Base-by-base conservation (phyloP, 2,329 filamentous ascomycete genomes). In the Fusarium neocosmosporiellum region DNA sequence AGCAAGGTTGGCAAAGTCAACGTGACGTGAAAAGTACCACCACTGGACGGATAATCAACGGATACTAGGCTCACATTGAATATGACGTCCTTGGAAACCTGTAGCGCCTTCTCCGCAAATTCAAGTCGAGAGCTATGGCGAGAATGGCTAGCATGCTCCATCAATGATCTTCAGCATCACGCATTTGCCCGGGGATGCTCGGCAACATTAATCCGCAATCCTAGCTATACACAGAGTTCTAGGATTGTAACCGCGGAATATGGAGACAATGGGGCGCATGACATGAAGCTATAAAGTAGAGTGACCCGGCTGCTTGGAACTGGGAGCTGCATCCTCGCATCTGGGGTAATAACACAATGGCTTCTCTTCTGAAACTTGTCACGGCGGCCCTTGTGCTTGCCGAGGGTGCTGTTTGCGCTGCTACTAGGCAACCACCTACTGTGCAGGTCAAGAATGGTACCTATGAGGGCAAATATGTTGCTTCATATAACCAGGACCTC, bases 361-460 rank as follows among this genome's bases (percentile, higher is more conserved):
- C 60, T 24, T 39, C 34, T 27, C 46, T 63, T 24, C 34, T 43
- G 11, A 63, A 57, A 34, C 24, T 58, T 20, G 24, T 43, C 50
- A 34, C 50, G 7, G 50, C 54, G 18, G 71, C 66, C 18, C 24
- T 70, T 2, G 37, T 72, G 5, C 50, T 73, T 14, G 53, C 37
- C 1, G 36, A 72, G 8, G 24, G 54, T 4, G 60, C 63, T 8
- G 22, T 74, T 3, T 33, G 50, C 29, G 54, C 54, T 27, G 24
- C 33, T 5, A 29, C 22, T 4, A 59, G 39, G 48, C 39, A 69
- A n/a, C 34, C 68, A 9, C 75, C 75, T 14, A 58, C 67, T 4
- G 75, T 71, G 8, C 59, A 41, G 10, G 71, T 77, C 31, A 76
- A 72, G 55, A 77, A 77, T 6, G 75, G 75, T n/a, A 73, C 75